Base-by-base conservation (phyloP, 345 rosid species). In the Hypericum androsaemum region DNA sequence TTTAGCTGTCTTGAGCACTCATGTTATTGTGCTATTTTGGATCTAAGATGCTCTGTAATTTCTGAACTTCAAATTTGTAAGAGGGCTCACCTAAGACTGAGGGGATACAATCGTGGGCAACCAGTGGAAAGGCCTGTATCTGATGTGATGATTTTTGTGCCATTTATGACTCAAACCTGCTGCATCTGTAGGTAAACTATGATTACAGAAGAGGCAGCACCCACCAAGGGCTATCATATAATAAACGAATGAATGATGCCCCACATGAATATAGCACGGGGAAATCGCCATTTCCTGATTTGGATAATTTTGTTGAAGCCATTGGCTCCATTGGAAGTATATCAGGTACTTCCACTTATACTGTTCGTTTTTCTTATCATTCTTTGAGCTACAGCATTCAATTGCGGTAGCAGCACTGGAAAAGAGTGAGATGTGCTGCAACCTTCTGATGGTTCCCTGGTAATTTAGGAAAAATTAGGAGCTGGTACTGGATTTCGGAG, bases 401-500 rank as follows among this genome's bases (percentile, higher is more conserved):
- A n/a, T 15, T 53, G 43, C 48, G 35, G 47, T 55, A 32, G 8
- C 6, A 38, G 61, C 53, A 57, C 16, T 54, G 35, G 35, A 41
- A n/a, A 32, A 11, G 45, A 14, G 43, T 57, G 50, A 41, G 52
- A 49, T 28, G 54, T 59, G 37, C 5, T 10, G 37, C 16, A 48
- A 43, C 54, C 50, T 47, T 48, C 37, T 59, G 43, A 60, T 43
- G 17, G 39, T 57, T 64, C 44, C 13, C 39, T 67, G 44, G 5
- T 28, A 35, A 53, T 71, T 56, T 58, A 90, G 98, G 98, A 46
- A 88, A 81, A 74, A 81, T 88, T 54, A 67, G 89, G 50, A 77
- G 88, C 82, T 92, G 98, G 98, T 92, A 81, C 76, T 92, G 96
- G 98, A 83, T 92, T 66, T 83, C 96, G 15, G 94, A 81, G 62